phyloP scores from a whole-genome alignment of 108 stramenopile species.

The Cyclotella atomus region DNA sequence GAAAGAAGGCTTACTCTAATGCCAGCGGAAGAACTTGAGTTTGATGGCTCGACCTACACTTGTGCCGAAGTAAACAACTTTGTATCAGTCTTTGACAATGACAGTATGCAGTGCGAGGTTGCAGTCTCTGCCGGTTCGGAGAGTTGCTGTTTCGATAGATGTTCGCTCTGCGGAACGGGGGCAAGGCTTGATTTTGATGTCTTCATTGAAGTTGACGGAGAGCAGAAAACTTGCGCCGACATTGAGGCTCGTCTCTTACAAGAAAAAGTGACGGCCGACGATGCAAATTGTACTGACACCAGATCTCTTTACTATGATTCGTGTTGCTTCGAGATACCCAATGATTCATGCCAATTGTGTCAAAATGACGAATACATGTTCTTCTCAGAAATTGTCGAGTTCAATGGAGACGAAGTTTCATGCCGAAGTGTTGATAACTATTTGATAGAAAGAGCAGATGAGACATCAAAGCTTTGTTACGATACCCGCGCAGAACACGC shows the following conservation, averaged over 20 bases:
- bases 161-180: conserved; percentile 47
- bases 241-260: conserved; percentile 43
- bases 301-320: conserved; percentile 43
- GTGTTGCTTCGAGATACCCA: conserved; percentile 50
- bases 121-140: conserved; percentile 18
- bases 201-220: conserved; percentile 37
- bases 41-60: conserved; percentile 37
- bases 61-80: conserved; percentile 53
- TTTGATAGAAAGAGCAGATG: conserved; percentile 41
- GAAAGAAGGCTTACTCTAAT: conserved; percentile 40
- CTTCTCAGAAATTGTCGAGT: conserved; percentile 28
- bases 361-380: conserved; percentile 46
- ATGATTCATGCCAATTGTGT: conserved; percentile 42
- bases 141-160: conserved; percentile 48
- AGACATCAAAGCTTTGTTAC: conserved; percentile 27
- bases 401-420: conserved; percentile 40
- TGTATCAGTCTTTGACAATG: conserved; percentile 40
- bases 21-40: conserved; percentile 43
- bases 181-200: conserved; percentile 46
- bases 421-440: conserved; percentile 47
- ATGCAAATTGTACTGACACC: conserved; percentile 34
- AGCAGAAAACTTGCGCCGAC: conserved; percentile 28
- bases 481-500: conserved; percentile 36
- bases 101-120: conserved; percentile 37
- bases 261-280: conserved; percentile 22